Percentiles rank a stretch among this genome's conserved stretches.
These are phyloP conservation scores for Fusarium cyanostomum DNA, from an alignment of 2,329 filamentous ascomycete genomes.

Conservation along the genomic window DNA sequence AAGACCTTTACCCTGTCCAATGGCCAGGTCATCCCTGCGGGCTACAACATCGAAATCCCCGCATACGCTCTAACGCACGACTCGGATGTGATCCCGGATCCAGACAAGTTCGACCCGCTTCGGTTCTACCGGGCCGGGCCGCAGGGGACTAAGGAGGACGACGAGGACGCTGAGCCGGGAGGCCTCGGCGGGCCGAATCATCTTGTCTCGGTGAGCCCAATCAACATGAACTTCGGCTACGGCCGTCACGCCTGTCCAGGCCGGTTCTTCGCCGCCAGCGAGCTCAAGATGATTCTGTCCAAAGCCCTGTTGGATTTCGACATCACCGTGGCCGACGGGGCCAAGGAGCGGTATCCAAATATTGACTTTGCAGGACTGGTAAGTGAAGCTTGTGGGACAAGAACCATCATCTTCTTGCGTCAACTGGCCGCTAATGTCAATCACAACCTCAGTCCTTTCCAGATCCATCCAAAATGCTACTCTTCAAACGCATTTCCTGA, in stretches of 20 bases:
- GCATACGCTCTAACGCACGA: background rate
- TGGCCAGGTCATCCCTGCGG: background rate
- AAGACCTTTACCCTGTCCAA: background rate
- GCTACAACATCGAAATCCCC: background rate
- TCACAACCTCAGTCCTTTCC: too few relatives aligned
- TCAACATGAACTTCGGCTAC: background rate
- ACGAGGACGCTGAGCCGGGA: background rate
- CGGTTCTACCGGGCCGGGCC: background rate
- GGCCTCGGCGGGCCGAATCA: background rate
- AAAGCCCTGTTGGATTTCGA: background rate
- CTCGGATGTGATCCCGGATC: background rate
- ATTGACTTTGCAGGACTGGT: background rate
- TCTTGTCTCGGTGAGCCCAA: background rate
- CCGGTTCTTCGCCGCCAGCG: background rate
- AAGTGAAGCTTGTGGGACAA: too few relatives aligned
- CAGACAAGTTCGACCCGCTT: background rate
- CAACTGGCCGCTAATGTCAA: too few relatives aligned
- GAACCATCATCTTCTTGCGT: background rate
- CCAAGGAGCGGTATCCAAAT: background rate
- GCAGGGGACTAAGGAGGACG: background rate
- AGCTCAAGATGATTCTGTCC: constrained; percentile 2
- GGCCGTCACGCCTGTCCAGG: constrained; percentile 1
- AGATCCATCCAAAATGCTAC: too few relatives aligned
- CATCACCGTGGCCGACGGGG: background rate
- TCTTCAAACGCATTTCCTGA: too few relatives aligned